Evolutionary conservation across 306 rosid genomes (phyloP), one percentile per base, ranked within the genome.

Genomic region (Canavalia ensiformis): DNA sequence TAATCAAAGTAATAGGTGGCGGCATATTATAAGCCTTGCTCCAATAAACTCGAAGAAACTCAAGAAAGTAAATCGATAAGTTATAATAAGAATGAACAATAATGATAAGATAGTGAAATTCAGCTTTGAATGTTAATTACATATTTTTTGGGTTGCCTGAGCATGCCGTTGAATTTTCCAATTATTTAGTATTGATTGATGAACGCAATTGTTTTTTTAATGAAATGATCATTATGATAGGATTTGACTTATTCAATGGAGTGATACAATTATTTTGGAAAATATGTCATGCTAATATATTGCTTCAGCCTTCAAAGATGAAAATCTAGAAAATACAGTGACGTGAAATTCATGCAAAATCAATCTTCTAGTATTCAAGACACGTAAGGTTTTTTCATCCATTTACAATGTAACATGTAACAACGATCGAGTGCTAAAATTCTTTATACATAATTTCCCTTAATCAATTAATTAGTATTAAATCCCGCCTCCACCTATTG

Each of bases 181-280:
- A 46, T 72, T 49, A 3, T 37, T 12, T 66, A 34, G 62, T 3
- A 62, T 70, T 69, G 18, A 9, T 39, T 59, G 55, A 0, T 9
- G 12, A 50, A 56, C 2, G 33, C 3, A 12, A 29, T 62, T 41
- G 4, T 42, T 42, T 39, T 70, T 60, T 39, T 39, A 31, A 9
- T 60, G 46, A 47, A 37, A 44, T 7, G 1, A 33, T 11, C 29
- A n/a, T 56, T 2, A 54, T 41, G 5, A 33, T 65, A 8, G 33
- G 35, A 5, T 70, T 77, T 64, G 87, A 84, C 71, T n/a, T 11
- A 52, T 77, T 72, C 83, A 83, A 72, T 65, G 74, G 10, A 44
- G 62, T 52, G 37, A 41, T 25, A 72, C 45, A 29, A 34, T 50
- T 68, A 52, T 72, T 11, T 83, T 69, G 56, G 67, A 51, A 68